Base-by-base conservation (phyloP, 1,284 basidiomycete genomes). In the Papiliotrema flavescens region DNA sequence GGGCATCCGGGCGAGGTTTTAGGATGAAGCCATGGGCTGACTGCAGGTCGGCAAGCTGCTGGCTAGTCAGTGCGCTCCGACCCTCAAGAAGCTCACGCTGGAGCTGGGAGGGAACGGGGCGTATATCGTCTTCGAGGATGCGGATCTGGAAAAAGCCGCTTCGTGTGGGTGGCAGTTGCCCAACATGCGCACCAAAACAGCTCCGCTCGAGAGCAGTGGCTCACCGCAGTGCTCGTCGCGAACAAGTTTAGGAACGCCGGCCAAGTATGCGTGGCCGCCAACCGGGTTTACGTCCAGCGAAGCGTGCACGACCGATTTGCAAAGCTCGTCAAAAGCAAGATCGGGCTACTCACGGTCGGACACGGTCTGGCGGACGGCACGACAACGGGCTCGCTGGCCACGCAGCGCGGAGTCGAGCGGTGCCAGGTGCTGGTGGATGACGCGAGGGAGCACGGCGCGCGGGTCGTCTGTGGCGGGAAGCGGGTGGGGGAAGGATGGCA, bases 341-440 rank as follows among this genome's bases (percentile, higher is more conserved):
- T 97, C 23, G 78, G 87, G 13, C 77, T 82, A 24, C 94, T 96
- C 81, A 91, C 89, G 70, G 79, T 93, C 51, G 93, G 94, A 23
- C 85, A 94, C 63, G 93, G 93, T 3, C 80, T 92, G 23, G 87
- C 91, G 55, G 80, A 83, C 49, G 80, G 81, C 44, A 66, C 71
- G 32, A 94, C 90, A 1, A 90, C 93, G 64, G 94, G 93, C 0
- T 91, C 93, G 6, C 80, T 97, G 42, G 93, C 95, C 56, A 90
- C 93, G 71, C 78, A 81, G 20, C 85, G 83, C 28, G 91, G 92
- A 0, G 79, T 91, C 49, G 82, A 86, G 57, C 96, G 96, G 77
- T 90, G 92, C 9, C 78, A 83, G 59, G 77, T 80, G 28, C 93
- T 97, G 74, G 85, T 98, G 59, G 81, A 88, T 40, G 88, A 92